These are phyloP conservation scores for Mycena rosella DNA, from an alignment of 768 basidiomycete genomes.

Conservation along the genomic window DNA sequence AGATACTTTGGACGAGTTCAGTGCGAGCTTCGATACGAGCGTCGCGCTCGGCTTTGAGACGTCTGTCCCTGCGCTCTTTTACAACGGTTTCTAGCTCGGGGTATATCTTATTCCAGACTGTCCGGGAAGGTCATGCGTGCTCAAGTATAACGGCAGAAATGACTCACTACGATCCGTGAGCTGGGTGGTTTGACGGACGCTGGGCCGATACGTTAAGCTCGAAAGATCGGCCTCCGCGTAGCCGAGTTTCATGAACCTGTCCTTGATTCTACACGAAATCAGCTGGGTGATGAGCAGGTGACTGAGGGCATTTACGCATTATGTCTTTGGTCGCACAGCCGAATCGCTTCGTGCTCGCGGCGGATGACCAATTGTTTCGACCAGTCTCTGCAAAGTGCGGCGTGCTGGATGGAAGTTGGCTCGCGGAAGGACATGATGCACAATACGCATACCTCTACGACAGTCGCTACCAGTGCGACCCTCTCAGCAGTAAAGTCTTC, in stretches of 20 bases:
- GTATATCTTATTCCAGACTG: constrained; percentile 43
- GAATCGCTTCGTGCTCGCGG: neutral
- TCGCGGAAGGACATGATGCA: neutral
- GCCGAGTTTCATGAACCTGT: constrained; percentile 36
- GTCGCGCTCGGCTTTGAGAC: constrained; percentile 28
- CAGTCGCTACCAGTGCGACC: constrained; percentile 26
- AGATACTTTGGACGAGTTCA: constrained; percentile 27
- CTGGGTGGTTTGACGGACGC: constrained; percentile 18
- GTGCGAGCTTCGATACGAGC: constrained; percentile 18
- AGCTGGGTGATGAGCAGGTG: neutral
- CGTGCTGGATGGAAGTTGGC: constrained; percentile 25
- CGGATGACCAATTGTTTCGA: neutral
- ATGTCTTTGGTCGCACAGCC: constrained; percentile 9
- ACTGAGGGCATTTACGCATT: constrained; percentile 21
- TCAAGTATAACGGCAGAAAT: neutral
- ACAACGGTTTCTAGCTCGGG: constrained; percentile 37
- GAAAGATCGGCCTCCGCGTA: constrained; percentile 35
- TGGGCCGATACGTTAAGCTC: neutral
- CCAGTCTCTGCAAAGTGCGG: constrained; percentile 26
- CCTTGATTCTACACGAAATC: constrained; percentile 33
- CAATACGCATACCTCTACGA: constrained; percentile 28
- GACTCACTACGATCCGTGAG: constrained; percentile 46
- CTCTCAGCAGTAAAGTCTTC: constrained; percentile 41
- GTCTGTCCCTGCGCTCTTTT: constrained; percentile 4
- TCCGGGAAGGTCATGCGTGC: neutral